Evolutionary conservation across 192 early-diverging fungal genomes (phyloP).

Genomic region (Mortierella hygrophila): DNA sequence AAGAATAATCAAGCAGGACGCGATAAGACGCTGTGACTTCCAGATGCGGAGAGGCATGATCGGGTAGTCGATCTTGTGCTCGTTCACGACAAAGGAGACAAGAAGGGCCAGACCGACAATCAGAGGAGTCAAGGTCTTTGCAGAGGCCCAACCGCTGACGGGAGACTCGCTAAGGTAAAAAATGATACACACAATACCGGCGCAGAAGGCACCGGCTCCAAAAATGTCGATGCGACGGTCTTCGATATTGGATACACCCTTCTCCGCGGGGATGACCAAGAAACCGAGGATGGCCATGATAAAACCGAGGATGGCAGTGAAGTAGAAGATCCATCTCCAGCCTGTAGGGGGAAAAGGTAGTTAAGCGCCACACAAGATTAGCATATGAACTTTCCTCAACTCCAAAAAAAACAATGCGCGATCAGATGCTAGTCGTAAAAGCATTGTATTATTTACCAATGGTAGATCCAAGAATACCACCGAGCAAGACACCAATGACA

Average conservation of each 20-base stretch:
- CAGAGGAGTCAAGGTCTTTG: conserved; percentile 6
- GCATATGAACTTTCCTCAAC: not conserved
- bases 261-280: conserved; percentile 31
- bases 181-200: conserved; percentile 36
- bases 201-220: conserved; percentile 22
- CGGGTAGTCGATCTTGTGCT: conserved; percentile 22
- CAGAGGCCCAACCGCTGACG: conserved; percentile 14
- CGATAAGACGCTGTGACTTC: conserved; percentile 13
- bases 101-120: conserved; percentile 8
- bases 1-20: conserved; percentile 16
- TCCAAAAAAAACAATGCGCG: not conserved
- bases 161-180: conserved; percentile 42
- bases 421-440: not conserved
- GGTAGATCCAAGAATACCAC: conserved; percentile 41
- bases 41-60: conserved; percentile 33
- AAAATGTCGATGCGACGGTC: conserved; percentile 35
- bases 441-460: conserved; percentile 15
- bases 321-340: conserved; percentile 55
- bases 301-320: conserved; percentile 36
- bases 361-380: not conserved
- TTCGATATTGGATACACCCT: conserved; percentile 2
- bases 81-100: conserved; percentile 12
- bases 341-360: not conserved
- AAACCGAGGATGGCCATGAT: conserved; percentile 26
- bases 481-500: conserved; percentile 46